A percentile compares a stretch with the other conserved stretches of the same genome.
Conservation (phyloP, 352 stramenopile species). For the Pythium pectinolyticum region DNA sequence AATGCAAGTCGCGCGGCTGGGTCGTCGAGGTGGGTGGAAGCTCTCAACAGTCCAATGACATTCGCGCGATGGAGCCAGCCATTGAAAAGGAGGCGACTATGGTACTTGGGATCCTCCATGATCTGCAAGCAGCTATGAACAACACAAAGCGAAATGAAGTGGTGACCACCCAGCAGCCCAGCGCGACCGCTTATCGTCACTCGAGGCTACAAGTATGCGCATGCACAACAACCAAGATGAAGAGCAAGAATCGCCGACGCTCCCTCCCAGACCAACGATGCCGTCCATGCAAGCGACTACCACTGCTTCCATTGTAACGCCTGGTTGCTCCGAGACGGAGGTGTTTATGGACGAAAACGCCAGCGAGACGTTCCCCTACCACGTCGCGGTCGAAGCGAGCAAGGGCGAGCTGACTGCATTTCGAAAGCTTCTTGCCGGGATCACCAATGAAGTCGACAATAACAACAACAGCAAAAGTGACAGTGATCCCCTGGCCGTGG, state of each 20-base stretch:
- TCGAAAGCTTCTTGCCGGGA: conserved; percentile 2
- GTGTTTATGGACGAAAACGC: neutral
- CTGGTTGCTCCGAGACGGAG: too few relatives aligned
- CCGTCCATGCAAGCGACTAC: too few relatives aligned
- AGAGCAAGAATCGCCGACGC: too few relatives aligned
- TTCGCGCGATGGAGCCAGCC: neutral
- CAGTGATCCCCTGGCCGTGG: neutral
- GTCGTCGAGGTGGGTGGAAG: neutral
- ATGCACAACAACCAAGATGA: too few relatives aligned
- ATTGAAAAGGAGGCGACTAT: neutral
- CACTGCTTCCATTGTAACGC: too few relatives aligned
- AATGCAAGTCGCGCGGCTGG: conserved; percentile 10
- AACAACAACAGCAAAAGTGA: too few relatives aligned
- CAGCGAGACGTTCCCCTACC: conserved; percentile 20
- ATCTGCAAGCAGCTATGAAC: neutral
- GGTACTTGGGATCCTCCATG: too few relatives aligned
- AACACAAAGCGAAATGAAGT: too few relatives aligned
- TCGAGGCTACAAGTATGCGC: too few relatives aligned
- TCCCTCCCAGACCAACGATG: too few relatives aligned
- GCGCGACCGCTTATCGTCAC: too few relatives aligned
- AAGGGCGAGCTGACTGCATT: conserved; percentile 6
- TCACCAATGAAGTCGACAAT: neutral
- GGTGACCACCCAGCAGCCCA: too few relatives aligned
- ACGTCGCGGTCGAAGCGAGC: conserved; percentile 17
- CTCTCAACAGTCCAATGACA: neutral